These are phyloP conservation scores for Pichia nanzhaoensis DNA, from an alignment of 805 yeast genomes.

Conservation along the genomic window DNA sequence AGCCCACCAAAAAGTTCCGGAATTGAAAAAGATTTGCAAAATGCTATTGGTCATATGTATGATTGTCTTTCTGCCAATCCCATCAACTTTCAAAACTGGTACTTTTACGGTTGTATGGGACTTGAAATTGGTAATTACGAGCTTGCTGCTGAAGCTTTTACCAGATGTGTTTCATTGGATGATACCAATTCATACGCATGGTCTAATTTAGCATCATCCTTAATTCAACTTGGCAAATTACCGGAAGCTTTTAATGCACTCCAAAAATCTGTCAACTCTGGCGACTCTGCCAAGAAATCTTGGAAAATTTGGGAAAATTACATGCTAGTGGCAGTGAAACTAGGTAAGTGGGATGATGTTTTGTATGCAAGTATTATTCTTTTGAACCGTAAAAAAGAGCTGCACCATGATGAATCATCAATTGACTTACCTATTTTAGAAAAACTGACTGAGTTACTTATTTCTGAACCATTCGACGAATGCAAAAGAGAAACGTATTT, in stretches of 20 bases:
- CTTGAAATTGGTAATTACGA: slow-evolving; percentile 65
- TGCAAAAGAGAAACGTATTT: slow-evolving; percentile 43
- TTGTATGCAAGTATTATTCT: slow-evolving; percentile 65
- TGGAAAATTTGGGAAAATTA: slow-evolving; percentile 93
- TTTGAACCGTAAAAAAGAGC: slow-evolving; percentile 48
- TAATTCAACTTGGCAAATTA: slow-evolving; percentile 54
- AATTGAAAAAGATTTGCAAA: slow-evolving; percentile 39
- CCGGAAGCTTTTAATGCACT: slow-evolving; percentile 82
- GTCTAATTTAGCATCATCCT: slow-evolving; percentile 85
- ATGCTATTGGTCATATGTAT: slow-evolving; percentile 59
- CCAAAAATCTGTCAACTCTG: slow-evolving; percentile 65
- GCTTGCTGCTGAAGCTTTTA: slow-evolving; percentile 84
- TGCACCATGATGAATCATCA: slow-evolving; percentile 48
- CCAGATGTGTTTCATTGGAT: slow-evolving; percentile 82
- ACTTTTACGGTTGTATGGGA: slow-evolving; percentile 85
- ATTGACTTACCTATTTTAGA: slow-evolving; percentile 74
- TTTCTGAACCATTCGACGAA: slow-evolving; percentile 40
- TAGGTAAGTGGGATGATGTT: slow-evolving; percentile 87
- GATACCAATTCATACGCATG: slow-evolving; percentile 77
- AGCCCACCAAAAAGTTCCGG: slow-evolving; percentile 55
- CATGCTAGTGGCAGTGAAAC: slow-evolving; percentile 69
- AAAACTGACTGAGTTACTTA: slow-evolving; percentile 59
- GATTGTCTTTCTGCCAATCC: slow-evolving; percentile 74
- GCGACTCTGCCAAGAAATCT: slow-evolving; percentile 59
- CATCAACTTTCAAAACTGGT: slow-evolving; percentile 76